Conservation (phyloP, 305 asterid species). For the Fraxinus dipetala region DNA sequence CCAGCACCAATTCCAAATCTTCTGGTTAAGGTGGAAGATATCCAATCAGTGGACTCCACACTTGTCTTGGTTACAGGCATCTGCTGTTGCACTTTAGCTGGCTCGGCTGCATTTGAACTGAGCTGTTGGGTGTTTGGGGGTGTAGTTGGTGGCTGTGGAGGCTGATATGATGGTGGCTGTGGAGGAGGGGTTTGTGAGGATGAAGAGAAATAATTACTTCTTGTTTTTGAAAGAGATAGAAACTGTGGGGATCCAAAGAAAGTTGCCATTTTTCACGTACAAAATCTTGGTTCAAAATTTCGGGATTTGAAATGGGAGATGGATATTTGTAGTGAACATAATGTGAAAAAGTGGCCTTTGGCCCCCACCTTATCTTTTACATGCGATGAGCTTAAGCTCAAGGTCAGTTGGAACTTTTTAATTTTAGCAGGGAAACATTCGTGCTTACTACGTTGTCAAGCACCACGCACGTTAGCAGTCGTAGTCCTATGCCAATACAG, state of each 20-base stretch:
- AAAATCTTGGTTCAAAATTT: not conserved
- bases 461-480: too few relatives aligned
- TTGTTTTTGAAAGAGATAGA: constrained; percentile 50
- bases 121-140: constrained; percentile 30
- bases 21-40: constrained; percentile 65
- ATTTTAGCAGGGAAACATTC: not conserved
- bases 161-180: constrained; percentile 32
- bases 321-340: constrained; percentile 26
- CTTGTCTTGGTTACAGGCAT: constrained; percentile 27
- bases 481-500: too few relatives aligned
- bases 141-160: constrained; percentile 34
- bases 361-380: constrained; percentile 67
- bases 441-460: too few relatives aligned
- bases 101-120: constrained; percentile 35
- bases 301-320: constrained; percentile 2
- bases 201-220: constrained; percentile 38
- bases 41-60: constrained; percentile 76
- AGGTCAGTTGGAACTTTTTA: not conserved
- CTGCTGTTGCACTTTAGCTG: constrained; percentile 31
- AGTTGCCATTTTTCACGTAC: constrained; percentile 50
- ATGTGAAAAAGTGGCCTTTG: constrained; percentile 12
- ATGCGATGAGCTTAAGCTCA: not conserved
- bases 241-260: constrained; percentile 56
- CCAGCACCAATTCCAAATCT: constrained; percentile 89
- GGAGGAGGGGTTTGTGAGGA: constrained; percentile 48